Evolutionary conservation across 805 yeast genomes (phyloP).

Genomic region (Barnettozyma wickerhamii): DNA sequence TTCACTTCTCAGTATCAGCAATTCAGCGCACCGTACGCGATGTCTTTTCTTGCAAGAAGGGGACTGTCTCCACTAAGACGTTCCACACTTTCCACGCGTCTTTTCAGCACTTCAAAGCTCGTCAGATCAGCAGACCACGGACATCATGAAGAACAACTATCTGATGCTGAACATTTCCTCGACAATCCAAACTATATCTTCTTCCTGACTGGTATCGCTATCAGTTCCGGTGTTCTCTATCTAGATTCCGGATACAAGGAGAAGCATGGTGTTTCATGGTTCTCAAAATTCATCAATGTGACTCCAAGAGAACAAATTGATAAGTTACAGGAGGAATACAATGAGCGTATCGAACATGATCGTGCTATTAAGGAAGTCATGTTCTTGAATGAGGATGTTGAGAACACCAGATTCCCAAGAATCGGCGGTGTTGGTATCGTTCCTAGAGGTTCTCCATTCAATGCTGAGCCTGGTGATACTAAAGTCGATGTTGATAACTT

Average conservation of each 20-base stretch:
- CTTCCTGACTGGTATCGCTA: background rate
- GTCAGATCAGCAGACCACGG: background rate
- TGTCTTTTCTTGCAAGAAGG: conserved; percentile 3
- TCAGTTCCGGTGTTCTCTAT: background rate
- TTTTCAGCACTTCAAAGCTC: background rate
- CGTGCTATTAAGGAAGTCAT: conserved; percentile 7
- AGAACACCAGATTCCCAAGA: conserved; percentile 2
- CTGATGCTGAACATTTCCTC: conserved; percentile 1
- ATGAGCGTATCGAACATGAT: conserved; percentile 3
- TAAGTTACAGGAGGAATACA: conserved; percentile 1
- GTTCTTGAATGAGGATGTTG: conserved; percentile 1
- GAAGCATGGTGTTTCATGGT: conserved; percentile 3
- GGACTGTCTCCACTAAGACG: background rate
- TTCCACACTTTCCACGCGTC: background rate
- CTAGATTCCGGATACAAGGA: conserved; percentile 2
- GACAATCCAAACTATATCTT: conserved; percentile 4
- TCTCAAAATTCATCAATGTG: conserved; percentile 3
- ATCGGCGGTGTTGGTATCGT: conserved; percentile 4
- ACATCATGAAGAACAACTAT: conserved; percentile 4
- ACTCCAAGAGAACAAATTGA: conserved; percentile 4
- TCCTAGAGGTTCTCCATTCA: conserved; percentile 12
- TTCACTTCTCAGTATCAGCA: too few species aligned
- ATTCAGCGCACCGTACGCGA: background rate
- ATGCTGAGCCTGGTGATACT: conserved; percentile 8
- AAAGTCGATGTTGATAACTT: conserved; percentile 7